Evolutionary conservation across 306 rosid genomes (phyloP), one percentile per base, ranked within the genome.

Genomic region (Dryas alaskensis): DNA sequence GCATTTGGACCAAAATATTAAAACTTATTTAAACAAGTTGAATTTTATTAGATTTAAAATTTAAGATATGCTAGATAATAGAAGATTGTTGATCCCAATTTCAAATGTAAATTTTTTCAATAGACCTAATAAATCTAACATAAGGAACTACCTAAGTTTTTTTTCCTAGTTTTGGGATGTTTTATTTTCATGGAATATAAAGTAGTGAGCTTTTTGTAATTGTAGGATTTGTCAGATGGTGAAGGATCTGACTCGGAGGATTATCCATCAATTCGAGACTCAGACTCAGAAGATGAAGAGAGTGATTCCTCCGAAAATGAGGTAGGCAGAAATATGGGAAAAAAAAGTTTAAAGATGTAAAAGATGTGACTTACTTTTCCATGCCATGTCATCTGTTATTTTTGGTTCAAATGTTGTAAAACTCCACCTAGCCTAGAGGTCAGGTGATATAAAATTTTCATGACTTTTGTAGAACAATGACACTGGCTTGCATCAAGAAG

Each of bases 301-400:
- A 74, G 59, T 65, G 81, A 39, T 40, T 77, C 79, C 0, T 80
- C 84, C 6, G 68, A 51, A 55, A 58, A 82, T 49, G 87, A 92
- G 95, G 95, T 84, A 61, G 43, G 44, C 51, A 17, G 31, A 44
- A 68, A 49, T 67, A 68, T 5, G 55, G 9, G 8, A 39, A 39
- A 40, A 55, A 55, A 70, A 11, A 55, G 52, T 0, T 53, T 11
- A 14, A 22, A 7, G 49, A 63, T 55, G 31, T 31, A 40, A 12
- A n/a, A 42, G 65, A 44, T 66, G 50, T 10, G 37, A 2, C 65
- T 61, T 16, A 4, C 14, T 54, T 73, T 43, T 10, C 57, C 14
- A 25, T 22, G 37, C 16, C 2, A 42, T 43, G 7, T 10, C 5
- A 19, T 31, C 43, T 73, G 12, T 63, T 7, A 4, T 2, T 50